phyloP scores from a whole-genome alignment of 176 grass and related monocot genomes.

The Zoysia japonica region DNA sequence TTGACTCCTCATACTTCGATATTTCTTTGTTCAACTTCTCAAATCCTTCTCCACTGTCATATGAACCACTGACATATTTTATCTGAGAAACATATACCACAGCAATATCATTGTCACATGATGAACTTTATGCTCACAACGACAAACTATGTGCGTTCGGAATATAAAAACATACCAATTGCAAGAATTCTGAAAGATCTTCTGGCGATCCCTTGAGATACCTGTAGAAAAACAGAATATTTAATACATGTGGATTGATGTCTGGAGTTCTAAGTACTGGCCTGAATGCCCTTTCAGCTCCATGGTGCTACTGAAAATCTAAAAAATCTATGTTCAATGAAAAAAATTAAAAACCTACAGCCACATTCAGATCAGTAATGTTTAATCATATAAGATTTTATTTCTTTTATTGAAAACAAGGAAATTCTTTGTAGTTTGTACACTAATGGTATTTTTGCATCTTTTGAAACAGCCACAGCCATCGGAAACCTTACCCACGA shows the following conservation, averaged over 20 bases:
- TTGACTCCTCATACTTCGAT: slow-evolving; percentile 71
- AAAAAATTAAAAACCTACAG: background rate
- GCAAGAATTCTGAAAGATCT: slow-evolving; percentile 76
- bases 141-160: background rate
- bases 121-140: slow-evolving; percentile 31
- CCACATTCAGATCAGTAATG: slow-evolving; percentile 23
- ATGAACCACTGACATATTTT: slow-evolving; percentile 98
- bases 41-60: slow-evolving; percentile 86
- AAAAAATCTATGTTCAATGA: background rate
- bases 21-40: slow-evolving; percentile 79
- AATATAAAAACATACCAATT: slow-evolving; percentile 59
- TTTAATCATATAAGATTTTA: slow-evolving; percentile 22
- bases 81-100: slow-evolving; percentile 58
- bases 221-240: slow-evolving; percentile 43
- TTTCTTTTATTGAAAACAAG: slow-evolving; percentile 7
- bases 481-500: slow-evolving; percentile 62
- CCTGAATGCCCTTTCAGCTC: slow-evolving; percentile 3
- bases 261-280: slow-evolving; percentile 16
- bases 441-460: background rate
- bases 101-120: background rate
- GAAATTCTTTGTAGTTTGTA: background rate
- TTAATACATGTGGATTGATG: slow-evolving; percentile 20
- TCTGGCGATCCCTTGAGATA: slow-evolving; percentile 80
- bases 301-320: slow-evolving; percentile 17
- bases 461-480: slow-evolving; percentile 15